Evolutionary conservation across 108 stramenopile species (phyloP), one percentile per base, ranked within the genome.

Genomic region (Pseudonitzschia multiseries): DNA sequence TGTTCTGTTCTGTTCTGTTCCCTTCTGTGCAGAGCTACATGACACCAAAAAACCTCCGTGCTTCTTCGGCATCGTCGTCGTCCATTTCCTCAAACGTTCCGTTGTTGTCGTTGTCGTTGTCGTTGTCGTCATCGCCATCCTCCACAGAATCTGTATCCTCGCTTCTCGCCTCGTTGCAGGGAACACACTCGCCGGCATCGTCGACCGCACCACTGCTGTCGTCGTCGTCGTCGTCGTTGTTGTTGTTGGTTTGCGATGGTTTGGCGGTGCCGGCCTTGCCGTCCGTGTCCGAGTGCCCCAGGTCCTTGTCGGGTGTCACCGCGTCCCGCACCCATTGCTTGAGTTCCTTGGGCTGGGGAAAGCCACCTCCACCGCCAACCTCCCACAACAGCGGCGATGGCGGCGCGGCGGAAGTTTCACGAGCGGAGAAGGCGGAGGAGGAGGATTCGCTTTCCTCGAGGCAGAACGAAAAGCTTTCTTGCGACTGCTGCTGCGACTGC

Each of bases 301-400:
- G 67, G 60, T 78, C 74, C 53, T 80, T 78, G 0, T 72, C 56
- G 8, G 94, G 94, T 40, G 54, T 66, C 48, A 96, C 79, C 48
- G 65, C 33, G 79, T 93, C 91, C 14, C 95, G 84, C 33, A 96
- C 69, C 64, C 77, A 52, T 71, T 89, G 90, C 70, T 96, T 93
- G 27, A 96, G 43, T 61, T 88, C 84, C 63, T 93, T 93, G 8
- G 85, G 51, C 70, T 93, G 92, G 2, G 95, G 95, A 74, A 96
- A 96, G 56, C 83, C 62, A 0, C 87, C 83, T 18, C 80, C 69
- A 8, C n/a, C n/a, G n/a, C n/a, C n/a, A n/a, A n/a, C n/a, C n/a
- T n/a, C n/a, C n/a, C n/a, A n/a, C n/a, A n/a, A n/a, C n/a, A n/a
- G n/a, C n/a, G n/a, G n/a, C n/a, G n/a, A n/a, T n/a, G n/a, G n/a